phyloP scores from a whole-genome alignment of 2,329 filamentous ascomycete species.

The Fulvia fulva region DNA sequence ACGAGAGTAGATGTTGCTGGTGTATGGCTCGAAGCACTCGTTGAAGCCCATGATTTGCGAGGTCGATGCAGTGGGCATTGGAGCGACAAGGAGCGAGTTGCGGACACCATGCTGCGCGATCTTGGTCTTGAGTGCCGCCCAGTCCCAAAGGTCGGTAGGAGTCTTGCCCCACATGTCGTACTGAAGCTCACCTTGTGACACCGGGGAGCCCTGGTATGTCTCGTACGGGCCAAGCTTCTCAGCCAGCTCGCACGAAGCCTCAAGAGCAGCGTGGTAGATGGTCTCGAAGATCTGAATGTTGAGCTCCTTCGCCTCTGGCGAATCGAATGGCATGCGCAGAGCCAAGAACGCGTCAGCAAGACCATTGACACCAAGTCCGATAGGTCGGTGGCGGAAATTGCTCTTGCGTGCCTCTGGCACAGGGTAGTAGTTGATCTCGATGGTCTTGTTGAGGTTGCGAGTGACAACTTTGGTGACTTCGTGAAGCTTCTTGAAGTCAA shows the following conservation, averaged over 20 bases:
- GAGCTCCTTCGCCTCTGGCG: constrained; percentile 83
- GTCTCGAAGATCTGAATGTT: constrained; percentile 99
- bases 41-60: constrained; percentile 99
- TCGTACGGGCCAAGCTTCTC: constrained; percentile 79
- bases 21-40: constrained; percentile 99
- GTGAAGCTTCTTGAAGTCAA: constrained; percentile 96
- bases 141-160: constrained; percentile 94
- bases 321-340: constrained; percentile 94
- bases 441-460: constrained; percentile 95
- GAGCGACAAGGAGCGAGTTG: constrained; percentile 91
- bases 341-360: constrained; percentile 97
- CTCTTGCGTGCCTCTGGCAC: constrained; percentile 88
- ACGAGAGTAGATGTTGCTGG: constrained; percentile 98
- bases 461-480: constrained; percentile 90
- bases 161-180: constrained; percentile 98
- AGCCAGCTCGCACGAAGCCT: constrained; percentile 81
- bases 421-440: constrained; percentile 98
- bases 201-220: constrained; percentile 88
- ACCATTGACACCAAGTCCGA: constrained; percentile 95
- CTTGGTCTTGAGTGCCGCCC: constrained; percentile 80
- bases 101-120: constrained; percentile 91
- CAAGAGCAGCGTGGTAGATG: constrained; percentile 94
- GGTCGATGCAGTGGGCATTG: constrained; percentile 96
- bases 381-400: constrained; percentile 95
- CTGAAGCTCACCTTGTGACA: constrained; percentile 92